Percentiles rank a stretch among this genome's conserved stretches.
Evolutionary conservation across 2,329 filamentous ascomycete genomes (phyloP).

Genomic region (Colletotrichum caudatum): DNA sequence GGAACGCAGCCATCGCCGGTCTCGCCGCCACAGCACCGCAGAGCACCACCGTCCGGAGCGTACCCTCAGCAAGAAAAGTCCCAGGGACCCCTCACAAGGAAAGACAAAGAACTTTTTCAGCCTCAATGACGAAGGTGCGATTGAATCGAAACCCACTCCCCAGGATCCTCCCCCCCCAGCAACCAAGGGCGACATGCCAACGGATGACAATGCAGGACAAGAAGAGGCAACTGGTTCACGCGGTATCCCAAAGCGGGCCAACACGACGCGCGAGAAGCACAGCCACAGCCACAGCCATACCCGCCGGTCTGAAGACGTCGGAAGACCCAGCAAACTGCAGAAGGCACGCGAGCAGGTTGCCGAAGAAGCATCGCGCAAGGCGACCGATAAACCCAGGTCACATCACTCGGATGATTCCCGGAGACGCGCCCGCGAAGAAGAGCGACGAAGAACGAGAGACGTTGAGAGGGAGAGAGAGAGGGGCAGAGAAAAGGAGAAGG

Average conservation of each 20-base stretch:
- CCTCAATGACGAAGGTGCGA: slow-evolving; percentile 53
- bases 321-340: slow-evolving; percentile 43
- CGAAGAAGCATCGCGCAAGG: slow-evolving; percentile 32
- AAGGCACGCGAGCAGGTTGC: slow-evolving; percentile 45
- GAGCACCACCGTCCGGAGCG: slow-evolving; percentile 48
- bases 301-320: slow-evolving; percentile 46
- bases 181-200: slow-evolving; percentile 41
- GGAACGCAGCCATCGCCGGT: slow-evolving; percentile 52
- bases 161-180: slow-evolving; percentile 41
- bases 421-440: slow-evolving; percentile 48
- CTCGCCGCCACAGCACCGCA: slow-evolving; percentile 57
- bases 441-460: slow-evolving; percentile 40
- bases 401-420: slow-evolving; percentile 49
- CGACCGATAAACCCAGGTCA: slow-evolving; percentile 47
- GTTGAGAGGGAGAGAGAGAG: slow-evolving; percentile 34
- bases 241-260: slow-evolving; percentile 50
- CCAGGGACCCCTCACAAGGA: slow-evolving; percentile 42
- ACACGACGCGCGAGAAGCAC: slow-evolving; percentile 48
- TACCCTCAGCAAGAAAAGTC: slow-evolving; percentile 46
- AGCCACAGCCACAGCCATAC: slow-evolving; percentile 41
- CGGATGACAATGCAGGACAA: slow-evolving; percentile 43
- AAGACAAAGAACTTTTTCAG: slow-evolving; percentile 57
- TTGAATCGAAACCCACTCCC: slow-evolving; percentile 43
- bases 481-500: slow-evolving; percentile 31
- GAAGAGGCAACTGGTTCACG: slow-evolving; percentile 45